Evolutionary conservation across 441 rosid species (phyloP).

Genomic region (Bocquillonia castaneifolia): DNA sequence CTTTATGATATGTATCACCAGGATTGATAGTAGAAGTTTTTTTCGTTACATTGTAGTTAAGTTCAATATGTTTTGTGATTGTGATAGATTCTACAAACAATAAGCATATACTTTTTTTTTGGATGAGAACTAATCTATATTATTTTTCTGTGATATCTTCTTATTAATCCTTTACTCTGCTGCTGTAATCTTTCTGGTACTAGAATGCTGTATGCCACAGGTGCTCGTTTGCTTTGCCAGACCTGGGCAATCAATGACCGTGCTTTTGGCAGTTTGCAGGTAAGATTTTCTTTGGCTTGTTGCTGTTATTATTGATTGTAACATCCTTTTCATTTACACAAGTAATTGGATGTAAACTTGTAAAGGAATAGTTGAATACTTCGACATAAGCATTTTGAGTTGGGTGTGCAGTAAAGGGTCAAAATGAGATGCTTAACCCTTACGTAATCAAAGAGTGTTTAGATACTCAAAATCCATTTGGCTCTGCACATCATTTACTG

Average conservation of each 20-base stretch:
- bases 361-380: neutral
- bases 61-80: neutral
- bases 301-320: neutral
- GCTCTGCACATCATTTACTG: neutral
- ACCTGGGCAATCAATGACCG: slow-evolving; percentile 90
- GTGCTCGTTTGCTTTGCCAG: slow-evolving; percentile 87
- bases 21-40: neutral
- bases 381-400: neutral
- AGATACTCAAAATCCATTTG: neutral
- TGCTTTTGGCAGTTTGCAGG: slow-evolving; percentile 78
- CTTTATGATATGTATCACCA: neutral
- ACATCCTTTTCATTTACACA: neutral
- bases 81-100: neutral
- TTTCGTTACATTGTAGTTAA: neutral
- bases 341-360: neutral
- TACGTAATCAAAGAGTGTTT: neutral
- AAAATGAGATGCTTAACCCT: neutral
- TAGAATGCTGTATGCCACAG: slow-evolving; percentile 75
- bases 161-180: neutral
- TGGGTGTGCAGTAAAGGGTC: neutral
- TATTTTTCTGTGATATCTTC: slow-evolving; percentile 11
- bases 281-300: slow-evolving; percentile 30
- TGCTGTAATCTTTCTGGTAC: slow-evolving; percentile 26
- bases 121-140: slow-evolving; percentile 4
- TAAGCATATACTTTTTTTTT: neutral